A percentile compares a stretch with the other conserved stretches of the same genome.
Evolutionary conservation across 1,284 basidiomycete genomes (phyloP).

Genomic region (Meira nashicola): DNA sequence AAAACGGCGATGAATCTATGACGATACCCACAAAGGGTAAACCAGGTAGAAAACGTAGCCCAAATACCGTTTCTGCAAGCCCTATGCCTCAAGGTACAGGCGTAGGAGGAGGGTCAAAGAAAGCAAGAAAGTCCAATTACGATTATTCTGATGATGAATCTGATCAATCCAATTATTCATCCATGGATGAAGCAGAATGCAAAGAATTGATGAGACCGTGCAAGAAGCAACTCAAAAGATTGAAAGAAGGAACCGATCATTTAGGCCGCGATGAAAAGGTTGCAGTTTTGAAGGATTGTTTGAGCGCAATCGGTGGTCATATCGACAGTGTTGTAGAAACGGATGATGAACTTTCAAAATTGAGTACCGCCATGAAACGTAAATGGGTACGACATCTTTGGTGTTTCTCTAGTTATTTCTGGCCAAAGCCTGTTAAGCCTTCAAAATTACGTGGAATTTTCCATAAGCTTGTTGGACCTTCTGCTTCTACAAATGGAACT

Average conservation of each 20-base stretch:
- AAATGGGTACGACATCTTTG: conserved; percentile 90
- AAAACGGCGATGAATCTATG: neutral
- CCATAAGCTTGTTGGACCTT: conserved; percentile 11
- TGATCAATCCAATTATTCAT: conserved; percentile 54
- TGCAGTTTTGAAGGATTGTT: conserved; percentile 86
- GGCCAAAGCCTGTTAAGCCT: conserved; percentile 62
- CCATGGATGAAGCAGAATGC: conserved; percentile 90
- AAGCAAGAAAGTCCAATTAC: conserved; percentile 20
- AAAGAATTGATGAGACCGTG: conserved; percentile 95
- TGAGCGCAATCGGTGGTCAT: conserved; percentile 84
- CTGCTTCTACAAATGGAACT: neutral
- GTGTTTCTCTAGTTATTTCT: conserved; percentile 79
- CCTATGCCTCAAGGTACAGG: neutral
- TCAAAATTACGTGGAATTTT: conserved; percentile 14
- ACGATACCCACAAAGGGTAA: neutral
- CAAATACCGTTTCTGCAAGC: conserved; percentile 3
- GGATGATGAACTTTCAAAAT: conserved; percentile 55
- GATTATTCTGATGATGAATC: conserved; percentile 31
- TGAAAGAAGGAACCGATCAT: conserved; percentile 81
- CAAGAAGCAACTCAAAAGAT: conserved; percentile 92
- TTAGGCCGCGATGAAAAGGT: conserved; percentile 92
- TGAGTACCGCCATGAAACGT: conserved; percentile 69
- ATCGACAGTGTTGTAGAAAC: conserved; percentile 77
- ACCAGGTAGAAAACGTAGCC: conserved; percentile 1
- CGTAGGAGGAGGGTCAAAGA: conserved; percentile 10